A percentile compares a stretch with the other conserved stretches of the same genome.
Evolutionary conservation across 2,329 filamentous ascomycete genomes (phyloP).

Genomic region (Aspergillus vadensis): DNA sequence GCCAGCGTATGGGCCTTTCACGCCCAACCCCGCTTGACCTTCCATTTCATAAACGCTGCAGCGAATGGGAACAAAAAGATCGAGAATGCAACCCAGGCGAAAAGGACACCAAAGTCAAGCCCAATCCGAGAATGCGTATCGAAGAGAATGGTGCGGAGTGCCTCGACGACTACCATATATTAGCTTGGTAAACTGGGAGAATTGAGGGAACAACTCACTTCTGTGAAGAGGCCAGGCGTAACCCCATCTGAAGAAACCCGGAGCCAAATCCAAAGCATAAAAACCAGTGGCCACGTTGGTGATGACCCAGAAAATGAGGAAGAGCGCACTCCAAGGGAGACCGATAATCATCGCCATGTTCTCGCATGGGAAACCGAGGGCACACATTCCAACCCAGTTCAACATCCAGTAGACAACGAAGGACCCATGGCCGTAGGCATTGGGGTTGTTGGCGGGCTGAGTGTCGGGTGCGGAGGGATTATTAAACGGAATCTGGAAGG

Average conservation of each 20-base stretch:
- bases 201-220: slow-evolving; percentile 38
- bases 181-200: background rate
- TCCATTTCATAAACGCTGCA: slow-evolving; percentile 36
- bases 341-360: slow-evolving; percentile 66
- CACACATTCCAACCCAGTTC: slow-evolving; percentile 65
- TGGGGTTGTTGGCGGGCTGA: slow-evolving; percentile 50
- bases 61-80: slow-evolving; percentile 33
- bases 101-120: slow-evolving; percentile 62
- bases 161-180: slow-evolving; percentile 55
- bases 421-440: slow-evolving; percentile 58
- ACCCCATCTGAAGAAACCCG: slow-evolving; percentile 62
- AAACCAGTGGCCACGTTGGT: slow-evolving; percentile 64
- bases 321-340: slow-evolving; percentile 62
- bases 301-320: slow-evolving; percentile 69
- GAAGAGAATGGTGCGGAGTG: slow-evolving; percentile 62
- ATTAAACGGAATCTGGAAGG: slow-evolving; percentile 65
- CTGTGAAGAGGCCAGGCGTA: slow-evolving; percentile 66
- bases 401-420: slow-evolving; percentile 67
- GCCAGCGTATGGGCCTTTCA: background rate
- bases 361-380: slow-evolving; percentile 64
- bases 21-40: slow-evolving; percentile 28
- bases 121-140: slow-evolving; percentile 61
- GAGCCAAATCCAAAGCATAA: slow-evolving; percentile 61
- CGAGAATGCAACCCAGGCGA: slow-evolving; percentile 53
- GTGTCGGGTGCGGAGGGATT: slow-evolving; percentile 51